These are phyloP conservation scores for Mycena pura DNA, from an alignment of 768 basidiomycete genomes.

Conservation along the genomic window DNA sequence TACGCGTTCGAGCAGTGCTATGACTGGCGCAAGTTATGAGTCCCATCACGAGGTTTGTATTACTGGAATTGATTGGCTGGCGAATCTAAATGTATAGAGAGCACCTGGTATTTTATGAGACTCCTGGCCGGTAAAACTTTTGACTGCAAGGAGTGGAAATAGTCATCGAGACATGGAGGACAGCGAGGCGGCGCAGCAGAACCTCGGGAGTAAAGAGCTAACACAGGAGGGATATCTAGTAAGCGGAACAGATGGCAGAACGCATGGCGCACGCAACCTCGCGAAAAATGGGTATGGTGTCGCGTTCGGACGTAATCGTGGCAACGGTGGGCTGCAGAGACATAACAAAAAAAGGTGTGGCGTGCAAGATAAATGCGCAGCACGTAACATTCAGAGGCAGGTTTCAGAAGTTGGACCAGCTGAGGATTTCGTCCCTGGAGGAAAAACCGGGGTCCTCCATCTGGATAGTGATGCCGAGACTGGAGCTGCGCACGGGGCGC, in stretches of 20 bases:
- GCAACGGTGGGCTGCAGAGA: background rate
- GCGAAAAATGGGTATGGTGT: background rate
- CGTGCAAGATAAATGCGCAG: background rate
- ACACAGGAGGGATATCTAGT: too few relatives aligned
- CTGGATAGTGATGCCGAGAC: constrained; percentile 69
- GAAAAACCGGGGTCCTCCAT: constrained; percentile 46
- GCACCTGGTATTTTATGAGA: constrained; percentile 13
- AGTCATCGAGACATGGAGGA: constrained; percentile 15
- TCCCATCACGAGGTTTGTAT: too few relatives aligned
- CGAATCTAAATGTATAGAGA: too few relatives aligned
- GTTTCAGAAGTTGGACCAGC: constrained; percentile 74
- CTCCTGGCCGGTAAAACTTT: background rate
- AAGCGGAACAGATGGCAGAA: background rate
- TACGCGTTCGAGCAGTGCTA: constrained; percentile 34
- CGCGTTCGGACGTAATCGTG: background rate
- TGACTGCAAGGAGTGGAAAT: too few relatives aligned
- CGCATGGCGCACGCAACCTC: background rate
- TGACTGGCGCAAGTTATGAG: constrained; percentile 29
- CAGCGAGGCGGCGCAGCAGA: constrained; percentile 14
- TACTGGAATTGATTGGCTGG: too few relatives aligned
- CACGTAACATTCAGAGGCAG: background rate
- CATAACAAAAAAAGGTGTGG: too few relatives aligned
- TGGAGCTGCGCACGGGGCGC: constrained; percentile 68
- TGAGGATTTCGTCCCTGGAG: constrained; percentile 59
- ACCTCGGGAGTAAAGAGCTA: constrained; percentile 1